These are phyloP conservation scores for Osmanthus fragrans DNA, from an alignment of 257 asterid species.

Conservation along the genomic window DNA sequence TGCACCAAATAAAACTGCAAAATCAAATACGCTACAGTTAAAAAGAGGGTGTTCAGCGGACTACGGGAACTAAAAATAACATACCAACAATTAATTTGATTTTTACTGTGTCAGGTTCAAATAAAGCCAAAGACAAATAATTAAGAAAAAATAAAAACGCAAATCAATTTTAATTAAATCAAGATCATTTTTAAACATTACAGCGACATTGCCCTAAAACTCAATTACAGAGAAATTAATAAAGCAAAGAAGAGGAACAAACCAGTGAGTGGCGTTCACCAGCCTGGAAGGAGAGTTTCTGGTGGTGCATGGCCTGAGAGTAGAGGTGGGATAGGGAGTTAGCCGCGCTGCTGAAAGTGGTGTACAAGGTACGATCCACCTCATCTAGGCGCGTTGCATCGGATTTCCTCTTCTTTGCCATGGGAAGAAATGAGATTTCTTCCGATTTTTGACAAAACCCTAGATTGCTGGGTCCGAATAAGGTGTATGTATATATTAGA, in stretches of 20 bases:
- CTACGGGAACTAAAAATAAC: background rate
- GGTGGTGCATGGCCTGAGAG: constrained; percentile 87
- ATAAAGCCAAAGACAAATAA: too few species aligned
- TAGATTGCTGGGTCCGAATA: constrained; percentile 28
- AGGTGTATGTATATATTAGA: background rate
- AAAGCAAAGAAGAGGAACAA: background rate
- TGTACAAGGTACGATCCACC: constrained; percentile 93
- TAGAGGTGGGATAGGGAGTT: constrained; percentile 93
- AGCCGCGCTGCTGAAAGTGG: constrained; percentile 83
- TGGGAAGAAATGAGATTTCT: constrained; percentile 20
- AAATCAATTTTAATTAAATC: too few species aligned
- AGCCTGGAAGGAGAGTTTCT: constrained; percentile 81
- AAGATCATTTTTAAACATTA: background rate
- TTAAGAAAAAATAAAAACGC: background rate
- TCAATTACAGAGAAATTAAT: background rate
- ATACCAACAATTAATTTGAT: background rate
- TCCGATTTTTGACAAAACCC: constrained; percentile 29
- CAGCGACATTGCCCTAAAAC: background rate
- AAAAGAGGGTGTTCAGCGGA: background rate
- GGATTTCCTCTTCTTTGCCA: constrained; percentile 95
- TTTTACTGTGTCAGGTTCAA: background rate
- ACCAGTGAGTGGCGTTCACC: constrained; percentile 93
- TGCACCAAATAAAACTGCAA: background rate
- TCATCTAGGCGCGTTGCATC: constrained; percentile 77
- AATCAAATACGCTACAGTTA: background rate